Percentiles rank a stretch among this genome's conserved stretches.
Conservation (phyloP, 2,329 filamentous ascomycete species). For the Cladosporium sp. region DNA sequence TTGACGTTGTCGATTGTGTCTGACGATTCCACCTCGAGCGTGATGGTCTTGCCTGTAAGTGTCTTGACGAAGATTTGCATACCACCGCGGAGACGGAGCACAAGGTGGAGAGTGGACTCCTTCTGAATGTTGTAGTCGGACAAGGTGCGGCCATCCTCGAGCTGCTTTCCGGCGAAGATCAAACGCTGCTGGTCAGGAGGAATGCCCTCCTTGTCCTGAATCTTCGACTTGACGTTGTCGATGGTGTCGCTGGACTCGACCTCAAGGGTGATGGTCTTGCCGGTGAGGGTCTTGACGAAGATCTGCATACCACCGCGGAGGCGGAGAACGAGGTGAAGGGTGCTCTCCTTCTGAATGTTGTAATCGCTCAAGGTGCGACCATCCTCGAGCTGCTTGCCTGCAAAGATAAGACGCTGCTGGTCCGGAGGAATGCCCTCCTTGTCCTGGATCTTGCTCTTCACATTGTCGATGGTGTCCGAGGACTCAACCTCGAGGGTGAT, state of each 20-base stretch:
- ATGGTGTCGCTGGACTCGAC: conserved; percentile 88
- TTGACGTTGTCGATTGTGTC: conserved; percentile 99
- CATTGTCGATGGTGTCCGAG: conserved; percentile 90
- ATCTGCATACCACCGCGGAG: conserved; percentile 77
- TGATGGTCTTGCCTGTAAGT: conserved; percentile 99
- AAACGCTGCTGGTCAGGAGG: conserved; percentile 91
- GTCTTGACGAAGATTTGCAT: conserved; percentile 86
- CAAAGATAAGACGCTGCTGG: conserved; percentile 93
- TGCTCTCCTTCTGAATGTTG: conserved; percentile 95
- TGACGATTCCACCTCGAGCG: conserved; percentile 94
- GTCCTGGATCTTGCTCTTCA: conserved; percentile 95
- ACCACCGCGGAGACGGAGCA: conserved; percentile 93
- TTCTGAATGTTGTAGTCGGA: conserved; percentile 96
- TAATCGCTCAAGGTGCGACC: conserved; percentile 89
- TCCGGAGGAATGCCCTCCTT: conserved; percentile 97
- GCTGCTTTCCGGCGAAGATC: conserved; percentile 45
- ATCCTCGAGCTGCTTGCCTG: conserved; percentile 92
- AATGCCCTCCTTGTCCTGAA: conserved; percentile 76
- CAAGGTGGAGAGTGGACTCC: conserved; percentile 93
- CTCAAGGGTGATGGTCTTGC: conserved; percentile 99
- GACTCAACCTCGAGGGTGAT: conserved; percentile 66
- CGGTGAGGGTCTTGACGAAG: conserved; percentile 99
- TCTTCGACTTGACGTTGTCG: conserved; percentile 92
- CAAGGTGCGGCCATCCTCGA: conserved; percentile 80
- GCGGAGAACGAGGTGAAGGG: conserved; percentile 91